Evolutionary conservation across 192 early-diverging fungal genomes (phyloP).

Genomic region (Ramicandelaber brevisporus): DNA sequence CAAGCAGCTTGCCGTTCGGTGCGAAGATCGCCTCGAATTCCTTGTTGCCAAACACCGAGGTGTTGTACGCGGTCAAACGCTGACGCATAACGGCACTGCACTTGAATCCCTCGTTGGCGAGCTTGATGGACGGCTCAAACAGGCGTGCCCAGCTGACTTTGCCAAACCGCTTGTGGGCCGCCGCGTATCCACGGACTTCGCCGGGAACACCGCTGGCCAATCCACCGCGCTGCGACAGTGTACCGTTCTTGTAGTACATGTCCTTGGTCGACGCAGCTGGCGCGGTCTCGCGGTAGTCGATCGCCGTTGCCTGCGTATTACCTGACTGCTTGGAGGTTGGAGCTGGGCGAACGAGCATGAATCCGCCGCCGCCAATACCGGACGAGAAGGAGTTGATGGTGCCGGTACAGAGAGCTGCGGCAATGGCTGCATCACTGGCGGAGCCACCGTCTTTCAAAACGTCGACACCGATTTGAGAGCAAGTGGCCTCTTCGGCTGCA

Average conservation of each 20-base stretch:
- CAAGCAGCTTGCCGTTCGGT: constrained; percentile 35
- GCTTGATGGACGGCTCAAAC: constrained; percentile 45
- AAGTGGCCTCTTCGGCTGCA: constrained; percentile 35
- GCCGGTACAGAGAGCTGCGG: constrained; percentile 64
- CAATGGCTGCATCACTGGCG: constrained; percentile 73
- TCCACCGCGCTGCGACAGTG: constrained; percentile 39
- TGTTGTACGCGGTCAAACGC: constrained; percentile 15
- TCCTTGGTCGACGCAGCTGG: constrained; percentile 37
- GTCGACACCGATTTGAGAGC: constrained; percentile 38
- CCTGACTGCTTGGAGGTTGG: too few relatives aligned
- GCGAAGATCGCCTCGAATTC: too few relatives aligned
- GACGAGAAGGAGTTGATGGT: constrained; percentile 68
- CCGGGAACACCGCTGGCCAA: constrained; percentile 59
- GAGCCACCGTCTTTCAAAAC: constrained; percentile 64
- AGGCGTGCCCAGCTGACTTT: constrained; percentile 58
- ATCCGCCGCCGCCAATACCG: constrained; percentile 88
- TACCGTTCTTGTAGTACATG: constrained; percentile 59
- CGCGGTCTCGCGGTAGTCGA: constrained; percentile 80
- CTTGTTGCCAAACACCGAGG: constrained; percentile 34
- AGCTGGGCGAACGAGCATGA: constrained; percentile 50
- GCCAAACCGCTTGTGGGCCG: constrained; percentile 54
- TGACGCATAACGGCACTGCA: constrained; percentile 19
- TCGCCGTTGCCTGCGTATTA: too few relatives aligned
- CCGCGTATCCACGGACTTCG: constrained; percentile 64
- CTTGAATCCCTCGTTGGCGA: constrained; percentile 47